phyloP scores from a whole-genome alignment of 352 stramenopile genomes.

The Globisporangium carolinianum region DNA sequence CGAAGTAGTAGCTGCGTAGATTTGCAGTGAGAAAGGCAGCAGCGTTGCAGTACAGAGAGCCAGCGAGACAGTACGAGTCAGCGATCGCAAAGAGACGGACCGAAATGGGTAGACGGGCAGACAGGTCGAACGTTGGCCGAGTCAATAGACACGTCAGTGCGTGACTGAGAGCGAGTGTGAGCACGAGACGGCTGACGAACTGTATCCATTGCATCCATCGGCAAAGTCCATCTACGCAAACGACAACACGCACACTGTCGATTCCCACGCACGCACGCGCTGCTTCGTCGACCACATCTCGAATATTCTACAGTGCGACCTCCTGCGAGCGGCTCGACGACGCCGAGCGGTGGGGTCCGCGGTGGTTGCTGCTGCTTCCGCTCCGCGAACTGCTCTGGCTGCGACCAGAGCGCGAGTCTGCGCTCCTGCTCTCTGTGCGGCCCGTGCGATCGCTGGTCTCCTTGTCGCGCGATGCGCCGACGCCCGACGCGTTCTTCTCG shows the following conservation, averaged over 20 bases:
- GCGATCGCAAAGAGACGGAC: too few species aligned
- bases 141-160: background rate
- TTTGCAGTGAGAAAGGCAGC: too few species aligned
- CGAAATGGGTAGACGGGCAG: too few species aligned
- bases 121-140: too few species aligned
- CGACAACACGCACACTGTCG: too few species aligned
- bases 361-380: conserved; percentile 5
- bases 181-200: too few species aligned
- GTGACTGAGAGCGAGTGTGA: too few species aligned
- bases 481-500: conserved; percentile 47
- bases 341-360: conserved; percentile 14
- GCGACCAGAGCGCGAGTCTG: conserved; percentile 3
- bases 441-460: conserved; percentile 6
- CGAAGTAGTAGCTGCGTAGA: background rate
- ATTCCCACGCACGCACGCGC: too few species aligned
- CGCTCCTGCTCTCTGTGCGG: conserved; percentile 10
- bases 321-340: conserved; percentile 23
- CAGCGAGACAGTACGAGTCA: background rate
- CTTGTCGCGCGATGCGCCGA: conserved; percentile 7
- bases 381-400: conserved; percentile 8
- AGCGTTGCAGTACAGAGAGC: background rate
- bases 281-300: too few species aligned
- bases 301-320: conserved; percentile 21
- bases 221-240: too few species aligned
- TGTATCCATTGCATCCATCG: too few species aligned